These are phyloP conservation scores for Citrus maxima DNA, from an alignment of 345 rosid species.

Conservation along the genomic window DNA sequence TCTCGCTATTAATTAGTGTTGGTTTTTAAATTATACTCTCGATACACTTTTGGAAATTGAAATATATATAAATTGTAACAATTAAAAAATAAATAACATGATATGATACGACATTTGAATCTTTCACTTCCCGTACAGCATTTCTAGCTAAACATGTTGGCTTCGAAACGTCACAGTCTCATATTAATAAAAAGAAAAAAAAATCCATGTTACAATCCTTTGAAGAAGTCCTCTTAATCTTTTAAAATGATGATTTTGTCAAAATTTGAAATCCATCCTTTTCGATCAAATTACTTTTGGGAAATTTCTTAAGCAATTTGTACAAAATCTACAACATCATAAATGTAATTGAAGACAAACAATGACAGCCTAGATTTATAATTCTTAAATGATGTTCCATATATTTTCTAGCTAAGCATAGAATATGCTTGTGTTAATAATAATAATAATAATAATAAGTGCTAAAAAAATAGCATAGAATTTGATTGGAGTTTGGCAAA, in stretches of 20 bases:
- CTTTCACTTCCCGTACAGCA: too few relatives aligned
- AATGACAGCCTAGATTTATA: background rate
- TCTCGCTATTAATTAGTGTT: too few relatives aligned
- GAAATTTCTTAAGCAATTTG: background rate
- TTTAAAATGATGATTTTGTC: background rate
- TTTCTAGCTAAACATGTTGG: too few relatives aligned
- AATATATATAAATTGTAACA: too few relatives aligned
- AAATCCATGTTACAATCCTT: background rate
- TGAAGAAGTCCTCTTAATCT: background rate
- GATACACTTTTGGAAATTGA: too few relatives aligned
- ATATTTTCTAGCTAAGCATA: too few relatives aligned
- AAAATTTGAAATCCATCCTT: background rate
- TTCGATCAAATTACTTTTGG: background rate
- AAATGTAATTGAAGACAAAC: background rate
- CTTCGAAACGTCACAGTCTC: too few relatives aligned
- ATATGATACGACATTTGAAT: too few relatives aligned
- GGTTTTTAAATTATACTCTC: too few relatives aligned
- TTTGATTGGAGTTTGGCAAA: constrained; percentile 12
- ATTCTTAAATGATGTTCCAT: background rate
- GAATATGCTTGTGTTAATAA: constrained; percentile 6
- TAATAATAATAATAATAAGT: too few relatives aligned
- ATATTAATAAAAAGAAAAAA: too few relatives aligned
- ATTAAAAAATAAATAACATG: too few relatives aligned
- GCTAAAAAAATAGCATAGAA: background rate
- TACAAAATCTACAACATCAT: background rate